phyloP scores from a whole-genome alignment of 2,329 filamentous ascomycete species.

The Penicillium sp. region DNA sequence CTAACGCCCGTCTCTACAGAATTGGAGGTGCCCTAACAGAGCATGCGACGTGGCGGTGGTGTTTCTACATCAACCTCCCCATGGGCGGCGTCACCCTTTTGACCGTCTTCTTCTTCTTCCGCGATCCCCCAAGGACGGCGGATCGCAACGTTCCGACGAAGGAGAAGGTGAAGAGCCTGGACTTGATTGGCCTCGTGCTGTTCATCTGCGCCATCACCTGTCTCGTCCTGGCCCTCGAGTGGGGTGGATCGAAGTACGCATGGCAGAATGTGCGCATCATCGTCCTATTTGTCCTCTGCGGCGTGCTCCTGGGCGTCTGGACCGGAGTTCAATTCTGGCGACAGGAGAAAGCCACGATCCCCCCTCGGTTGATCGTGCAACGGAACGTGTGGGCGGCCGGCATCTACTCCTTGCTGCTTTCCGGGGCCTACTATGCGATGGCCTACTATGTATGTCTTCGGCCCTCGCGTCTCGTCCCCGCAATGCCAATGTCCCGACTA shows the following conservation, averaged over 20 bases:
- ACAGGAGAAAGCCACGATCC: slow-evolving; percentile 5
- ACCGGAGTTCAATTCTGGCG: slow-evolving; percentile 3
- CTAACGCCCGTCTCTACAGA: not conserved
- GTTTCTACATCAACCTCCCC: slow-evolving; percentile 48
- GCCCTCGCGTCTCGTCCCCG: no score
- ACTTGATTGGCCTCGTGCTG: not conserved
- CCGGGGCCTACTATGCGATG: slow-evolving; percentile 9
- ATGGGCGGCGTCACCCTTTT: slow-evolving; percentile 42
- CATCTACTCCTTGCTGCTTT: slow-evolving; percentile 8
- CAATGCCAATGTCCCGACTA: no score
- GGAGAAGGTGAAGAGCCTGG: slow-evolving; percentile 40
- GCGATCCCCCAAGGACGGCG: slow-evolving; percentile 33
- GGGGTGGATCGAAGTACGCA: slow-evolving; percentile 1
- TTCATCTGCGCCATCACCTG: not conserved
- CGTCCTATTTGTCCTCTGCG: not conserved
- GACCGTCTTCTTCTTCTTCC: slow-evolving; percentile 50
- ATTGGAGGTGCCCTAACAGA: slow-evolving; percentile 48
- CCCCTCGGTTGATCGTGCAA: slow-evolving; percentile 31
- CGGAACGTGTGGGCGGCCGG: slow-evolving; percentile 14
- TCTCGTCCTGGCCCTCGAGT: slow-evolving; percentile 1
- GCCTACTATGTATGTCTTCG: slow-evolving; percentile 18
- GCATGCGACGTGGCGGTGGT: slow-evolving; percentile 41
- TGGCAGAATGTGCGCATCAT: slow-evolving; percentile 2
- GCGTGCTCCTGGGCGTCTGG: slow-evolving; percentile 43
- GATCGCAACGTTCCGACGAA: slow-evolving; percentile 12